phyloP scores from a whole-genome alignment of 768 basidiomycete species.

The Rickenella mellea region DNA sequence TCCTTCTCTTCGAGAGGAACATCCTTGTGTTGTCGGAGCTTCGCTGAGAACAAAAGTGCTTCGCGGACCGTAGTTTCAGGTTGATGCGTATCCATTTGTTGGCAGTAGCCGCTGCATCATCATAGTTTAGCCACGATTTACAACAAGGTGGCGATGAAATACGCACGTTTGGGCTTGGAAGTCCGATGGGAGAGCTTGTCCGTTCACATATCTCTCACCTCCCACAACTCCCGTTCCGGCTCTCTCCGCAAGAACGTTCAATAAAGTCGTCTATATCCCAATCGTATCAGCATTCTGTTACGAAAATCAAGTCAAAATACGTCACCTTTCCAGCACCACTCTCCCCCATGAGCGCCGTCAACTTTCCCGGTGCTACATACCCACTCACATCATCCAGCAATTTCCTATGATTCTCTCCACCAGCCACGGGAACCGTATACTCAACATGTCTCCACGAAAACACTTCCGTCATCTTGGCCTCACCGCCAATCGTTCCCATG shows the following conservation, averaged over 20 bases:
- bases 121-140: no score
- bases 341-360: slow-evolving; percentile 68
- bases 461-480: slow-evolving; percentile 32
- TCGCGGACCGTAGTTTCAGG: slow-evolving; percentile 71
- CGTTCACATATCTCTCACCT: slow-evolving; percentile 48
- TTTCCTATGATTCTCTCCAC: slow-evolving; percentile 29
- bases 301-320: neutral
- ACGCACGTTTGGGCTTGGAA: slow-evolving; percentile 53
- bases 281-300: neutral
- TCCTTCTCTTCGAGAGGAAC: slow-evolving; percentile 65
- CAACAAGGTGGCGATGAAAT: neutral
- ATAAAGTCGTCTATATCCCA: slow-evolving; percentile 38
- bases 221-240: slow-evolving; percentile 35
- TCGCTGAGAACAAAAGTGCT: slow-evolving; percentile 71
- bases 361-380: slow-evolving; percentile 72
- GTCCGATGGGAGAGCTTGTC: slow-evolving; percentile 40
- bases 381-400: slow-evolving; percentile 70
- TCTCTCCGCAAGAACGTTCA: slow-evolving; percentile 48
- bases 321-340: slow-evolving; percentile 37
- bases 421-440: slow-evolving; percentile 52
- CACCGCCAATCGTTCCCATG: slow-evolving; percentile 23
- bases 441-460: slow-evolving; percentile 75
- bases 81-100: slow-evolving; percentile 79
- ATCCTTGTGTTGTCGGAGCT: slow-evolving; percentile 60
- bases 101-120: slow-evolving; percentile 62